Conservation (phyloP, 371 early-diverging fungal species). For the Saksenaea oblongispora region DNA sequence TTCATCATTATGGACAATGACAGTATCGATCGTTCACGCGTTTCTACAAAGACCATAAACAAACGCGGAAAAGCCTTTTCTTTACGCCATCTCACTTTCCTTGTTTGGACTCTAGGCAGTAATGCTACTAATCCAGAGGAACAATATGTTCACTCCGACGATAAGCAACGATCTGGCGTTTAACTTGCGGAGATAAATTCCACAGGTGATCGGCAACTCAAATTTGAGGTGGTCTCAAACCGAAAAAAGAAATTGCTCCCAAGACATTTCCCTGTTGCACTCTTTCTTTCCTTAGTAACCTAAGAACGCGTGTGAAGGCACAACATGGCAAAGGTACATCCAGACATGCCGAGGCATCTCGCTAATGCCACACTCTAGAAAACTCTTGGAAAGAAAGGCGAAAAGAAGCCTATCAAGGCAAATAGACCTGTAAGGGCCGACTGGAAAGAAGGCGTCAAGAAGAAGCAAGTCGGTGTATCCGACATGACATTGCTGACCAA, state of each 20-base stretch:
- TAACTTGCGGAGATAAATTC: no score
- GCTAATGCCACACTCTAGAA: constrained; percentile 17
- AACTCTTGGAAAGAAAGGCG: constrained; percentile 41
- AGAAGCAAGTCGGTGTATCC: constrained; percentile 84
- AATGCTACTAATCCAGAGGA: no score
- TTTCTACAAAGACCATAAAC: no score
- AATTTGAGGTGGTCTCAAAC: neutral
- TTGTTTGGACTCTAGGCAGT: no score
- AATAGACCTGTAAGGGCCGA: constrained; percentile 72
- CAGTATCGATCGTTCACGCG: no score
- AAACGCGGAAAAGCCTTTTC: no score
- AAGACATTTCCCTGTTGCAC: neutral
- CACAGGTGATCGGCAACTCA: neutral
- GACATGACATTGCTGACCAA: constrained; percentile 89
- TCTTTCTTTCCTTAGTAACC: neutral
- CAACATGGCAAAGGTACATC: neutral
- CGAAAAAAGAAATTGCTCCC: neutral
- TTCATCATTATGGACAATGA: no score
- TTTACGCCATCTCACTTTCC: no score
- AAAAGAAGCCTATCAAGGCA: constrained; percentile 52
- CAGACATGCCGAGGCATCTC: neutral
- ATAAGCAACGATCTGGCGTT: no score
- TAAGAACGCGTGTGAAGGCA: neutral
- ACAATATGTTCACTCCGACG: no score
- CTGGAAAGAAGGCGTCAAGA: constrained; percentile 80